A percentile compares a stretch with the other conserved stretches of the same genome.
These are phyloP conservation scores for Geotrichum cucujoidarum DNA, from an alignment of 1,139 yeast species.

Conservation along the genomic window DNA sequence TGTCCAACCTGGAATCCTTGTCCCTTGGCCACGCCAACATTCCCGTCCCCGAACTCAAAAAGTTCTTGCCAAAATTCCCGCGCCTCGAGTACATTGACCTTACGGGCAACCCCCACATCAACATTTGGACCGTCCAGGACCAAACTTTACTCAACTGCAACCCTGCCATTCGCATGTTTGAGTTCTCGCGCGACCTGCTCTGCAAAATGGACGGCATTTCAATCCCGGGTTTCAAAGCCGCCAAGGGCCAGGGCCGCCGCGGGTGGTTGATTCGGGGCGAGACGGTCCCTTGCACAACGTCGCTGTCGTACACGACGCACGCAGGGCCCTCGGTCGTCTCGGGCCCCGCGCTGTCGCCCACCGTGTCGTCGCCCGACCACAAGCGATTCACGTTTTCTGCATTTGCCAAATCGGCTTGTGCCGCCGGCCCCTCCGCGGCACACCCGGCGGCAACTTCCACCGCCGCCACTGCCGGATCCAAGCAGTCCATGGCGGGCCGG, in stretches of 20 bases:
- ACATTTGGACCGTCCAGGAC: constrained; percentile 52
- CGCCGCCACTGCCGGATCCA: no score
- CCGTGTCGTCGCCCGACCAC: constrained; percentile 18
- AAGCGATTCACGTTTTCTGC: constrained; percentile 29
- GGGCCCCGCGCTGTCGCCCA: constrained; percentile 7
- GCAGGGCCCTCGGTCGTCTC: constrained; percentile 14
- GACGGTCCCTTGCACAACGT: constrained; percentile 9
- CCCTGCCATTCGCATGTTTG: constrained; percentile 38
- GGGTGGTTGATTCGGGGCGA: constrained; percentile 66
- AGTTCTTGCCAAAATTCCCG: constrained; percentile 42
- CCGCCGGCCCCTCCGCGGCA: constrained; percentile 10
- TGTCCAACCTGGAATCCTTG: constrained; percentile 50
- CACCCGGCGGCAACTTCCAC: no score
- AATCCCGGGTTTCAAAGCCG: constrained; percentile 39
- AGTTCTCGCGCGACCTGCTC: constrained; percentile 37
- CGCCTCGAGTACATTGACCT: constrained; percentile 45
- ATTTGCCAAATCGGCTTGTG: constrained; percentile 24
- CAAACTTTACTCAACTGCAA: constrained; percentile 41
- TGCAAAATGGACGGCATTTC: constrained; percentile 30
- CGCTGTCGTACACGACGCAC: constrained; percentile 21
- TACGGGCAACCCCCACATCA: constrained; percentile 47
- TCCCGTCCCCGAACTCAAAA: constrained; percentile 46
- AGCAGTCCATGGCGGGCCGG: constrained; percentile 4
- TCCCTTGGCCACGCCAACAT: constrained; percentile 56
- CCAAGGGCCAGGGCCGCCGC: constrained; percentile 68